A percentile compares a stretch with the other conserved stretches of the same genome.
Conservation (phyloP, 495 filamentous ascomycete species). For the Parachaetomium inaequale region DNA sequence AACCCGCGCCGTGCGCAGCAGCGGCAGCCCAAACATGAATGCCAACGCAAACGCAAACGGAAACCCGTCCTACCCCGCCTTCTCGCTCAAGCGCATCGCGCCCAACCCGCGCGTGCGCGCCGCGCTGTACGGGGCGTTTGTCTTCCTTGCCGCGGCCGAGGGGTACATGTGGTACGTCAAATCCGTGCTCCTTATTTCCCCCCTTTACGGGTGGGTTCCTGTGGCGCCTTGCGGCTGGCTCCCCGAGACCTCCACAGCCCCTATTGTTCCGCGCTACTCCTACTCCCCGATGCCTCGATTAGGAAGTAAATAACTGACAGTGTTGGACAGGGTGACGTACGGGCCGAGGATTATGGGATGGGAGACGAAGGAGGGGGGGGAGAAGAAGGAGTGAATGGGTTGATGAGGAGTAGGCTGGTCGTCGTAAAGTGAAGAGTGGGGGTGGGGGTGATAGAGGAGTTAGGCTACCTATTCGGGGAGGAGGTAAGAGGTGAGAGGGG, state of each 20-base stretch:
- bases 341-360: slow-evolving; percentile 11
- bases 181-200: too few species aligned
- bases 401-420: neutral
- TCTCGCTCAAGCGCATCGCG: slow-evolving; percentile 10
- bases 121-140: slow-evolving; percentile 1
- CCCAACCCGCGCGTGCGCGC: slow-evolving; percentile 19
- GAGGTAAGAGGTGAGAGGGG: too few species aligned
- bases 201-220: too few species aligned
- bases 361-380: neutral
- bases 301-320: too few species aligned
- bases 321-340: slow-evolving; percentile 9
- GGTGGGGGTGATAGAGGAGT: too few species aligned
- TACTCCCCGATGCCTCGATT: too few species aligned
- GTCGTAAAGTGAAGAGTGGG: too few species aligned
- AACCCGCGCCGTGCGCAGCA: neutral
- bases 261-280: too few species aligned
- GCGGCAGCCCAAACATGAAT: neutral
- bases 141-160: neutral
- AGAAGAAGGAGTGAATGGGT: neutral
- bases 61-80: slow-evolving; percentile 12
- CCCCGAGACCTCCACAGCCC: too few species aligned
- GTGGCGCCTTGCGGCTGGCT: too few species aligned
- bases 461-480: too few species aligned
- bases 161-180: neutral
- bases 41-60: neutral